phyloP scores from a whole-genome alignment of 176 grass and related monocot genomes.

The Triticum turgidum region DNA sequence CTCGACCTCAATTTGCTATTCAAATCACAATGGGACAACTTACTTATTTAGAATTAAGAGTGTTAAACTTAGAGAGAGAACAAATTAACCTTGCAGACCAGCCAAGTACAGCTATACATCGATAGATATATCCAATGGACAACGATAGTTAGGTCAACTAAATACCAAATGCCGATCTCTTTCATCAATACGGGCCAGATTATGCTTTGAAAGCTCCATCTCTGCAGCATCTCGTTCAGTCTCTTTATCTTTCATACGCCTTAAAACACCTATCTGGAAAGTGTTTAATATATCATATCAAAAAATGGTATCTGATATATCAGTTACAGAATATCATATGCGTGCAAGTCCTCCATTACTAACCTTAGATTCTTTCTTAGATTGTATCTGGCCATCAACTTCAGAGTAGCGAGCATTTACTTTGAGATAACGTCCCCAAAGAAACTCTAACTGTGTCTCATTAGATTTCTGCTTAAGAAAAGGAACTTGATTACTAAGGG shows the following conservation, averaged over 20 bases:
- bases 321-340: neutral
- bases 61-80: conserved; percentile 3
- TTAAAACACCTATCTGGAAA: conserved; percentile 62
- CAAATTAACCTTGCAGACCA: conserved; percentile 5
- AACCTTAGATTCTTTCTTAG: conserved; percentile 74
- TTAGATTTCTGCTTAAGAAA: conserved; percentile 70
- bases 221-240: conserved; percentile 71
- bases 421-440: conserved; percentile 61
- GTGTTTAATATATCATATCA: neutral
- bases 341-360: conserved; percentile 23
- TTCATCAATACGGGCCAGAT: conserved; percentile 83
- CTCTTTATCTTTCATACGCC: conserved; percentile 81
- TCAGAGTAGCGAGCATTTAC: conserved; percentile 61
- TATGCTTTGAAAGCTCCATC: conserved; percentile 71
- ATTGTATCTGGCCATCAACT: conserved; percentile 68
- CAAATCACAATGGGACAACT: conserved; percentile 26
- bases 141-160: conserved; percentile 7
- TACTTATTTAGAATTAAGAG: conserved; percentile 17
- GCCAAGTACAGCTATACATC: neutral
- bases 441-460: conserved; percentile 63
- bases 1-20: conserved; percentile 87
- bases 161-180: conserved; percentile 71
- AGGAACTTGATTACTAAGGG: conserved; percentile 5
- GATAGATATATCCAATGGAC: neutral
- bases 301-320: conserved; percentile 13